Evolutionary conservation across 2,329 filamentous ascomycete species (phyloP).

Genomic region (Aspergillus neoniger): DNA sequence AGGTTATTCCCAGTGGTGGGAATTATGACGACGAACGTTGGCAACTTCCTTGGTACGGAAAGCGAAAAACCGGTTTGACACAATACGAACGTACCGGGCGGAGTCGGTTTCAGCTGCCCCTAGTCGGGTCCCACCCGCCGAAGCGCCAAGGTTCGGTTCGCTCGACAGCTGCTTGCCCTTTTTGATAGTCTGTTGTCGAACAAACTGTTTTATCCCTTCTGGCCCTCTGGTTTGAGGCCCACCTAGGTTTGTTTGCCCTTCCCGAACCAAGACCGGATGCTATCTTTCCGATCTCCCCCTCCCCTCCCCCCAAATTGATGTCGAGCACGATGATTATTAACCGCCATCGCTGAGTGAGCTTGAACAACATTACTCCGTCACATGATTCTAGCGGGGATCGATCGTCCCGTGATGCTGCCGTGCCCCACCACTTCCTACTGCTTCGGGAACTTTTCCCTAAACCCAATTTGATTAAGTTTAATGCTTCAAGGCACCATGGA

Average conservation of each 20-base stretch:
- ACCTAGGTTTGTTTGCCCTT: background rate
- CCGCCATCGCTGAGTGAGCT: too few species aligned
- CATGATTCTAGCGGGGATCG: background rate
- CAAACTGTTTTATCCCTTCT: background rate
- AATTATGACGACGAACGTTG: background rate
- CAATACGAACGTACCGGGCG: background rate
- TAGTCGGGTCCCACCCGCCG: background rate
- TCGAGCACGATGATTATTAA: too few species aligned
- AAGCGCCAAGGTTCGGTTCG: conserved; percentile 2
- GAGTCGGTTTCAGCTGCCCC: conserved; percentile 4
- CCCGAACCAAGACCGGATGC: background rate
- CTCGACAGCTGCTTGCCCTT: conserved; percentile 1
- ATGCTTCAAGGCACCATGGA: background rate
- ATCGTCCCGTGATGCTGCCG: conserved; percentile 5
- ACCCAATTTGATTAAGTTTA: background rate
- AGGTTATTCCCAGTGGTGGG: too few species aligned
- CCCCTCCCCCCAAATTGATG: background rate
- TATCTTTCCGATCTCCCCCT: background rate
- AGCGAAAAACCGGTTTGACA: background rate
- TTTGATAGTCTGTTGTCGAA: background rate
- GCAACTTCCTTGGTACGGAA: background rate
- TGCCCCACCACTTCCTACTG: background rate
- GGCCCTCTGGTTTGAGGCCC: background rate
- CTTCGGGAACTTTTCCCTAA: conserved; percentile 1
- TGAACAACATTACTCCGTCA: background rate